These are phyloP conservation scores for Thraustotheca clavata DNA, from an alignment of 352 stramenopile genomes.

Conservation along the genomic window DNA sequence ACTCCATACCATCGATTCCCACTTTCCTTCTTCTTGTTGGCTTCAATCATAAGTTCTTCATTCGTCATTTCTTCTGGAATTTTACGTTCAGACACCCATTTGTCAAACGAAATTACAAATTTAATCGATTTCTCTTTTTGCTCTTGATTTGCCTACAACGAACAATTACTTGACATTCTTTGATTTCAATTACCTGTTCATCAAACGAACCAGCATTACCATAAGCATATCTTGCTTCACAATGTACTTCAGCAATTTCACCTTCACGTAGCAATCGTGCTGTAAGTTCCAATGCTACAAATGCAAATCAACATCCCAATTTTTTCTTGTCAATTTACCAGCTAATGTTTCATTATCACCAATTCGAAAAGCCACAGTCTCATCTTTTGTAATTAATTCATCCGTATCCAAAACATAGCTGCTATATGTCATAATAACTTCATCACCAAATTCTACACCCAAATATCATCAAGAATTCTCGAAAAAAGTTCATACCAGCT, in stretches of 20 bases:
- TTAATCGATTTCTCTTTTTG: background rate
- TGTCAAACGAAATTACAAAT: conserved; percentile 18
- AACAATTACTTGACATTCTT: background rate
- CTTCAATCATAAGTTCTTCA: conserved; percentile 59
- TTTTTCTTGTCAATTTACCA: conserved; percentile 25
- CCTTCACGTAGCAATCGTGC: conserved; percentile 71
- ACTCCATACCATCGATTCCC: conserved; percentile 74
- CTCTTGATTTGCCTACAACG: background rate
- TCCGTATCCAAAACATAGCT: conserved; percentile 41
- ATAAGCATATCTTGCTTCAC: conserved; percentile 61
- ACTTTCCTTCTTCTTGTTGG: conserved; percentile 75
- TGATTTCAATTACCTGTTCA: background rate
- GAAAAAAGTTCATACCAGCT: conserved; percentile 33
- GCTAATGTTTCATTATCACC: conserved; percentile 75
- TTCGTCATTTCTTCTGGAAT: conserved; percentile 48
- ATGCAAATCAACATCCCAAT: background rate
- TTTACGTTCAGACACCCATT: conserved; percentile 18
- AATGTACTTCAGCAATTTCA: conserved; percentile 64
- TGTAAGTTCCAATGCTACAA: conserved; percentile 64
- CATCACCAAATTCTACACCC: conserved; percentile 61
- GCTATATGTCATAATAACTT: conserved; percentile 66
- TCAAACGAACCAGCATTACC: conserved; percentile 41
- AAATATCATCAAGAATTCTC: background rate
- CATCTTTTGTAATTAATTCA: conserved; percentile 32
- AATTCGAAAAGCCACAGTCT: conserved; percentile 64